Evolutionary conservation across 306 rosid genomes (phyloP).

Genomic region (Cicer arietinum): DNA sequence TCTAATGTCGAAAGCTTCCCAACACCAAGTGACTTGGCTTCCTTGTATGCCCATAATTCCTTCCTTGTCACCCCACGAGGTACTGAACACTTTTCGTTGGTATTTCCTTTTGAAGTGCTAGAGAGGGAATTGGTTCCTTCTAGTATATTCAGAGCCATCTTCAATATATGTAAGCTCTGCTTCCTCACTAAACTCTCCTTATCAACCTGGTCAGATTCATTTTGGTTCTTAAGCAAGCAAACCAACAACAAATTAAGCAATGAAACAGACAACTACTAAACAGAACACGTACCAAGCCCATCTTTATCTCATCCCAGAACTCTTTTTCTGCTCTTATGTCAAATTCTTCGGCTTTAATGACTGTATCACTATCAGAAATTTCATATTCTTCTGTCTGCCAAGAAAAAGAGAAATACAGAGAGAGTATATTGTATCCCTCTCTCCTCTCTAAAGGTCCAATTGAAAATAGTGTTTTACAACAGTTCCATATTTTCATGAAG

Average conservation of each 20-base stretch:
- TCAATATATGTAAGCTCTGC: constrained; percentile 80
- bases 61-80: constrained; percentile 71
- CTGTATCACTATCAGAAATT: constrained; percentile 50
- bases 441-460: constrained; percentile 81
- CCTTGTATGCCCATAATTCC: constrained; percentile 84
- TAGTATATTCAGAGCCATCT: constrained; percentile 55
- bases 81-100: constrained; percentile 41
- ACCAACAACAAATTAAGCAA: constrained; percentile 35
- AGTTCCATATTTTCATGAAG: constrained; percentile 76
- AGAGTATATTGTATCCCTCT: constrained; percentile 80
- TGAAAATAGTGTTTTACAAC: constrained; percentile 78
- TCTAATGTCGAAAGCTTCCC: constrained; percentile 60
- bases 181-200: constrained; percentile 85
- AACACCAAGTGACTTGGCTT: constrained; percentile 90
- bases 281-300: constrained; percentile 73
- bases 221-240: constrained; percentile 41
- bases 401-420: constrained; percentile 74
- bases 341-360: constrained; percentile 51
- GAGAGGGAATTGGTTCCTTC: constrained; percentile 50
- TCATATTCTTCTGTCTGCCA: constrained; percentile 55
- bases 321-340: constrained; percentile 73
- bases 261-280: constrained; percentile 38
- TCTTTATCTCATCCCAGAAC: constrained; percentile 85
- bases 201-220: constrained; percentile 70
- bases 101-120: constrained; percentile 44